Conservation (phyloP, 208 protist genomes). For the Leishmania tropica region DNA sequence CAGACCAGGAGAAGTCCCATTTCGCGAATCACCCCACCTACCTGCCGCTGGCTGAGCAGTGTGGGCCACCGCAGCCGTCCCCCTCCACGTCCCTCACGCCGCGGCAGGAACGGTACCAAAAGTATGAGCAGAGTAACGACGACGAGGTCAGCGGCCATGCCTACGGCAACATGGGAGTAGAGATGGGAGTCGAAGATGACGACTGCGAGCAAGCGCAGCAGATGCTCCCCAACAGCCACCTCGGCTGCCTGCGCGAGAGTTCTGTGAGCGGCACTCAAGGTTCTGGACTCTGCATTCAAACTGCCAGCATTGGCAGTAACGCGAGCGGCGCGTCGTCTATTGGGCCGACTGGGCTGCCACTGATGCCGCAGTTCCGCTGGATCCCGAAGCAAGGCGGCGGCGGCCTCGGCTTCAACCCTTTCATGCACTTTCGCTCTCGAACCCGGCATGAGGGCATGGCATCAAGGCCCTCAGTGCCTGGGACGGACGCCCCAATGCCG, state of each 20-base stretch:
- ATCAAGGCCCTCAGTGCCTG: too few species aligned
- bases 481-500: not conserved
- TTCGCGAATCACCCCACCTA: constrained; percentile 22
- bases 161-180: not conserved
- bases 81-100: not conserved
- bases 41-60: constrained; percentile 24
- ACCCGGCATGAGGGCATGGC: too few species aligned
- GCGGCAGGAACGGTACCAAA: not conserved
- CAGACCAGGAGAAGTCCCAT: constrained; percentile 20
- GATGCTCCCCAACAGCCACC: not conserved
- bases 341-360: constrained; percentile 33
- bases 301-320: constrained; percentile 8
- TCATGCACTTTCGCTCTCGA: constrained; percentile 10
- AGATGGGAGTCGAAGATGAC: not conserved
- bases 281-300: not conserved
- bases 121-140: not conserved
- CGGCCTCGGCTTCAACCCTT: constrained; percentile 37
- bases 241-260: constrained; percentile 4
- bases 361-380: constrained; percentile 46
- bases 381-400: constrained; percentile 33
- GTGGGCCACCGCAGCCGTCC: constrained; percentile 14
- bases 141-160: not conserved
- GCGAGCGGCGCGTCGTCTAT: constrained; percentile 27
- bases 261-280: constrained; percentile 1
- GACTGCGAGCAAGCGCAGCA: not conserved